A percentile compares a stretch with the other conserved stretches of the same genome.
Conservation (phyloP, 139 green algal species). For the Chlorella sp. region DNA sequence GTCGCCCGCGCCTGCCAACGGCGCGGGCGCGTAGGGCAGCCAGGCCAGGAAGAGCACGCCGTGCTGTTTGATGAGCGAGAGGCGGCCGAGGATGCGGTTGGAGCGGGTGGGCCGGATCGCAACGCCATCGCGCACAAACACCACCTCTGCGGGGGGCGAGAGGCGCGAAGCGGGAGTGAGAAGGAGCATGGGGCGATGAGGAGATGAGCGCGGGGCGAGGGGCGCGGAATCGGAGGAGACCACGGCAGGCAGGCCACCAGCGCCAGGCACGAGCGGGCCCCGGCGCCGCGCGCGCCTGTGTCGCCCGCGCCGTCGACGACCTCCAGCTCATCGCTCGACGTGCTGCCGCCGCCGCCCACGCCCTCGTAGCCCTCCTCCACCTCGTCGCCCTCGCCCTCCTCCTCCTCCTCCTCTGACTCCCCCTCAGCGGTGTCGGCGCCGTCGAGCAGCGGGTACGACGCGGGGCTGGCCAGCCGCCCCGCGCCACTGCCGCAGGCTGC, state of each 20-base stretch:
- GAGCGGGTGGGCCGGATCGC: slow-evolving; percentile 58
- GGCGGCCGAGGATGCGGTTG: slow-evolving; percentile 63
- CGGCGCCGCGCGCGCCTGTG: not conserved
- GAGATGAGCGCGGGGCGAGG: not conserved
- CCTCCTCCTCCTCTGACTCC: slow-evolving; percentile 4
- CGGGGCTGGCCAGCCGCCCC: too few relatives aligned
- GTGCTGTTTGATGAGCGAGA: slow-evolving; percentile 73
- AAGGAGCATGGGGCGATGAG: not conserved
- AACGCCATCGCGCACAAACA: not conserved
- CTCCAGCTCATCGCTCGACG: not conserved
- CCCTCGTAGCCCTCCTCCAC: slow-evolving; percentile 10
- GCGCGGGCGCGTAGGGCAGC: slow-evolving; percentile 59
- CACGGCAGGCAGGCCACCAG: not conserved
- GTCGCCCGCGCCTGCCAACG: slow-evolving; percentile 43
- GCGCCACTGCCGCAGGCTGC: too few relatives aligned
- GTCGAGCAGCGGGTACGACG: slow-evolving; percentile 4
- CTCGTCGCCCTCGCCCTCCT: not conserved
- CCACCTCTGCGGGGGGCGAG: slow-evolving; percentile 9
- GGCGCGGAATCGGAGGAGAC: not conserved
- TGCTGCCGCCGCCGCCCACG: not conserved
- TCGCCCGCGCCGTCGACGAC: not conserved
- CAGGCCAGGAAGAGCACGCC: slow-evolving; percentile 71
- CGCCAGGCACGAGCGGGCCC: not conserved
- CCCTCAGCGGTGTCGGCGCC: not conserved
- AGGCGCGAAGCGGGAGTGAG: not conserved